Percentiles rank a stretch among this genome's conserved stretches.
Conservation (phyloP, 1,139 yeast species). For the Sugiyamaella castrensis region DNA sequence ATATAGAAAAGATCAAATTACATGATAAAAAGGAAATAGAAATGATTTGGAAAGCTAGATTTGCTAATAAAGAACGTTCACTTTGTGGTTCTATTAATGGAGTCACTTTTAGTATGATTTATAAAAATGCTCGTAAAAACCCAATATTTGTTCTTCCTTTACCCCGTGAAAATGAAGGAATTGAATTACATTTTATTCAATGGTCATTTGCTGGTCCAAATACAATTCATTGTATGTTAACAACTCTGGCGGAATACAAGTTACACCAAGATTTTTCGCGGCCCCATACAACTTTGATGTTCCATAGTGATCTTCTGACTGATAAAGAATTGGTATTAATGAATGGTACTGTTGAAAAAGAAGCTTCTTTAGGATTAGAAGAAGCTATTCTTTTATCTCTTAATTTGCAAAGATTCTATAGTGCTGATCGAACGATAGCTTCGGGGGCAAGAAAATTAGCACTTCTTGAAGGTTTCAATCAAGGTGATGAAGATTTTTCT, state of each 20-base stretch:
- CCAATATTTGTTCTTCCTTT: slow-evolving; percentile 55
- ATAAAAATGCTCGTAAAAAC: slow-evolving; percentile 64
- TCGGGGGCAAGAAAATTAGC: slow-evolving; percentile 46
- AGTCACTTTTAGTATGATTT: slow-evolving; percentile 57
- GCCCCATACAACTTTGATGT: slow-evolving; percentile 88
- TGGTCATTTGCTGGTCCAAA: slow-evolving; percentile 88
- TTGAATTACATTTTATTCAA: slow-evolving; percentile 89
- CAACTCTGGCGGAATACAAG: slow-evolving; percentile 89
- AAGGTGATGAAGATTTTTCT: slow-evolving; percentile 61
- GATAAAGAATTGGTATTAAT: slow-evolving; percentile 69
- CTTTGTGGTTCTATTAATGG: slow-evolving; percentile 63
- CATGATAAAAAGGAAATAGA: slow-evolving; percentile 66
- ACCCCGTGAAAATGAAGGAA: slow-evolving; percentile 47
- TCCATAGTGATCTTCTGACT: slow-evolving; percentile 74
- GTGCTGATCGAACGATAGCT: slow-evolving; percentile 50
- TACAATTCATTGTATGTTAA: slow-evolving; percentile 86
- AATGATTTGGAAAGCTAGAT: slow-evolving; percentile 85
- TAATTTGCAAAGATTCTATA: slow-evolving; percentile 86
- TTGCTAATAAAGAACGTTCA: slow-evolving; percentile 56
- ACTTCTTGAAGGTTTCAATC: slow-evolving; percentile 64
- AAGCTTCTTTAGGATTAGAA: slow-evolving; percentile 57
- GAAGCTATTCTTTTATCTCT: slow-evolving; percentile 78
- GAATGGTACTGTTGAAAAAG: slow-evolving; percentile 82
- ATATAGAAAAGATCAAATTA: slow-evolving; percentile 56
- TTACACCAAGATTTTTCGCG: slow-evolving; percentile 88